Conservation (phyloP, 2,329 filamentous ascomycete species). For the Cadophora sp. region DNA sequence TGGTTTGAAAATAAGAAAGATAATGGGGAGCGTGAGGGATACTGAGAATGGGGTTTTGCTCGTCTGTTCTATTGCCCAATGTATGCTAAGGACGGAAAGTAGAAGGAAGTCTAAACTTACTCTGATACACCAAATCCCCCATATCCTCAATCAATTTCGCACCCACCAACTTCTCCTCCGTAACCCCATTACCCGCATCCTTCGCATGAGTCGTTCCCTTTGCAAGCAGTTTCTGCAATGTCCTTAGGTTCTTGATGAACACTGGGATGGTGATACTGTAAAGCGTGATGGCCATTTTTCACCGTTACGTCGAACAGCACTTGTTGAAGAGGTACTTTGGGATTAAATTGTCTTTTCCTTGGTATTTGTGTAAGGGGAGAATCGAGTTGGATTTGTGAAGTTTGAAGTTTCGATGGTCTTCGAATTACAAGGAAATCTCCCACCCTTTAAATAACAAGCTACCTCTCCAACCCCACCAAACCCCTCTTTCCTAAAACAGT, state of each 20-base stretch:
- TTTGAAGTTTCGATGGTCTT: too few species aligned
- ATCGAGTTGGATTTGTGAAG: too few species aligned
- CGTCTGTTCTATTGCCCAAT: too few species aligned
- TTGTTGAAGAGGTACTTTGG: too few species aligned
- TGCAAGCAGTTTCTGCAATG: constrained; percentile 50
- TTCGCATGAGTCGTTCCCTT: constrained; percentile 51
- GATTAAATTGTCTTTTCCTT: too few species aligned
- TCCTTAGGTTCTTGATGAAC: constrained; percentile 51
- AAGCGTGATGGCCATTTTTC: constrained; percentile 37
- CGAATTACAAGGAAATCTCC: neutral
- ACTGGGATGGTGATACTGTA: constrained; percentile 49
- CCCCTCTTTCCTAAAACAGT: constrained; percentile 13
- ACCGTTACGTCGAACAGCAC: too few species aligned
- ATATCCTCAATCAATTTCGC: constrained; percentile 56
- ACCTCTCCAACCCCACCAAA: constrained; percentile 10
- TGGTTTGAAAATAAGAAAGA: too few species aligned
- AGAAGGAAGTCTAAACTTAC: constrained; percentile 11
- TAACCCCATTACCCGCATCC: constrained; percentile 45
- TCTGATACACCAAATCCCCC: constrained; percentile 55
- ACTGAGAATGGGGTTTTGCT: too few species aligned
- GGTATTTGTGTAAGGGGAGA: too few species aligned
- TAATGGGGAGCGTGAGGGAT: too few species aligned
- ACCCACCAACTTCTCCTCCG: constrained; percentile 45
- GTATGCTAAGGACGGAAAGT: neutral
- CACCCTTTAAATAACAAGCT: neutral